These are phyloP conservation scores for Suhomyces chickasaworum DNA, from an alignment of 1,139 yeast species.

Conservation along the genomic window DNA sequence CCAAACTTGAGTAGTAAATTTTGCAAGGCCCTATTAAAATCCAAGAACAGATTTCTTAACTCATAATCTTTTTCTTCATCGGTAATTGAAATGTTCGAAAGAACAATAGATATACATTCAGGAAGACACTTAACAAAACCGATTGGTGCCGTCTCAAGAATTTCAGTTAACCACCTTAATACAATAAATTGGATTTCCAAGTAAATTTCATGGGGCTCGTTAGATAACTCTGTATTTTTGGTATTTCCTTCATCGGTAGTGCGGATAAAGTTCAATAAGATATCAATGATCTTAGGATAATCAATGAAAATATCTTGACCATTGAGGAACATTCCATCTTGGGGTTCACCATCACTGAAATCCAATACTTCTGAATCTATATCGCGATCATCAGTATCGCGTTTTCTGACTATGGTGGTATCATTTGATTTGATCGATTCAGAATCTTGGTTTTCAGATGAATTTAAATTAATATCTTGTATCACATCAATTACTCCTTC, in stretches of 20 bases:
- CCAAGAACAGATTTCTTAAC: slow-evolving; percentile 39
- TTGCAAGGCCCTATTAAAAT: slow-evolving; percentile 40
- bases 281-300: slow-evolving; percentile 77
- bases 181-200: slow-evolving; percentile 81
- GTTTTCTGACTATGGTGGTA: slow-evolving; percentile 27
- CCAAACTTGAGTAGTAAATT: slow-evolving; percentile 35
- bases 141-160: slow-evolving; percentile 73
- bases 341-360: slow-evolving; percentile 27
- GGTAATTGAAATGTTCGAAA: slow-evolving; percentile 41
- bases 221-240: slow-evolving; percentile 31
- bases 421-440: slow-evolving; percentile 30
- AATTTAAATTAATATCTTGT: slow-evolving; percentile 12
- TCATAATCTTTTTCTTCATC: slow-evolving; percentile 45
- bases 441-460: slow-evolving; percentile 15
- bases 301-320: slow-evolving; percentile 89
- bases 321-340: slow-evolving; percentile 58
- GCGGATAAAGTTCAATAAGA: slow-evolving; percentile 75
- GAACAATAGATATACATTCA: slow-evolving; percentile 41
- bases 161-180: slow-evolving; percentile 78
- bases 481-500: slow-evolving; percentile 11
- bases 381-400: slow-evolving; percentile 6
- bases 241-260: slow-evolving; percentile 31
- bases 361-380: slow-evolving; percentile 34
- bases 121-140: slow-evolving; percentile 67
- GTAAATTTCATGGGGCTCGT: slow-evolving; percentile 51